Base-by-base conservation (phyloP, 352 stramenopile species). In the Aphanomyces astaci region DNA sequence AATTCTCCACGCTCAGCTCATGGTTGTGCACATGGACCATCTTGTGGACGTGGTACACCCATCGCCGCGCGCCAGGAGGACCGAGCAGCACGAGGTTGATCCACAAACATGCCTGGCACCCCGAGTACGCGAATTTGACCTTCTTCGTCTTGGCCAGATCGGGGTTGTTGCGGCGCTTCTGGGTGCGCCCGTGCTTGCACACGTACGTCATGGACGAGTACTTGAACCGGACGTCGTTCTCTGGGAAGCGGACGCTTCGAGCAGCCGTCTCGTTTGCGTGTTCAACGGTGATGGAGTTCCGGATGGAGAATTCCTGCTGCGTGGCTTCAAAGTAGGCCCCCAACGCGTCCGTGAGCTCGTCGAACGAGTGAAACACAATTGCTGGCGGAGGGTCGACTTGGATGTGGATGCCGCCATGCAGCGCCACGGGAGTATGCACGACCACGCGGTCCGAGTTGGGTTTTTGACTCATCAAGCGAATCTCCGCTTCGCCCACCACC, bases 121-220 rank as follows among this genome's bases (percentile, higher is more conserved):
- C 62, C 24, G 62, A 68, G 27, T 68, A 68, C n/a, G 49, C 49
- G 28, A 68, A 68, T 45, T 68, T 68, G 33, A 68, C 62, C 48
- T 59, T 68, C 4, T 52, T 45, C 11, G 11, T 52, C 33, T 68
- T 68, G 2, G n/a, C 30, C 1, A 68, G 36, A 4, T 51, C 62
- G 2, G 62, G 62, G 51, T 68, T 68, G 51, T 68, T 68, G 19
- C 62, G 46, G 5, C 62, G 62, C 39, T 68, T 68, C 33, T 68
- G 62, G 32, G 62, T 52, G n/a, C 62, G 46, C 17, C 62, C 62
- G 36, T 68, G 62, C 40, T 68, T 68, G 62, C 62, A 68, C 27
- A 68, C 49, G 27, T 68, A 68, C n/a, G 62, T 68, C 15, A 68
- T 68, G 10, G 62, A 68, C 39, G 62, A 56, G 36, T 68, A 68